Evolutionary conservation across 1,284 basidiomycete species (phyloP), one percentile per base, ranked within the genome.

Genomic region (Butyriboletus appendiculatus): DNA sequence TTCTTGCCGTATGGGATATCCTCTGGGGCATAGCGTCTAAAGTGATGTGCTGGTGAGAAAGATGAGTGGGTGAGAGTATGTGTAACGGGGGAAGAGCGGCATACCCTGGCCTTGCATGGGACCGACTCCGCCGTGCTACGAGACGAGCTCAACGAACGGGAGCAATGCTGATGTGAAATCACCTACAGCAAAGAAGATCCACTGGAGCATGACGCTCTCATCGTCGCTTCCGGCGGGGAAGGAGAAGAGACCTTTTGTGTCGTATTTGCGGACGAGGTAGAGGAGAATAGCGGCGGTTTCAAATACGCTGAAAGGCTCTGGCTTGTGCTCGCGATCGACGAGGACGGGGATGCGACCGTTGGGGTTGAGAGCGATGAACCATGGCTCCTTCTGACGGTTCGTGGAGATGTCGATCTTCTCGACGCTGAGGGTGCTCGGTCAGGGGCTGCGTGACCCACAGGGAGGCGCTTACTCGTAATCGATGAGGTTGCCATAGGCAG

Each of bases 291-390:
- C 80, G 6, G 79, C 80, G 14, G 75, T 79, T 64, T 88, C 86
- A 60, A 84, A 86, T 20, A 87, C 75, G 20, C 66, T 63, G 56
- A 82, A 81, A 26, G 76, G 75, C 44, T 68, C 65, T 32, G 68
- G 66, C 24, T 64, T 48, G 44, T 75, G 68, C 9, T 73, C 68
- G 44, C 64, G 67, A 57, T 83, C 78, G 28, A 78, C 67, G 16
- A 84, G 67, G 12, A 80, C 80, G 18, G 84, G 84, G 57, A 86
- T 85, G 37, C 82, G 74, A 15, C 84, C 85, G 62, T 86, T 86
- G 11, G 83, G 85, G 69, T 85, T 81, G 60, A 81, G 75, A 52
- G 70, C 61, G 46, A 82, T 67, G 67, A 76, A 83, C 75, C 76
- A 81, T 5, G 73, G 72, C 60, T 81, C 72, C 66, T 79, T 81